phyloP scores from a whole-genome alignment of 108 stramenopile genomes.

The Cyclotella distinguenda region DNA sequence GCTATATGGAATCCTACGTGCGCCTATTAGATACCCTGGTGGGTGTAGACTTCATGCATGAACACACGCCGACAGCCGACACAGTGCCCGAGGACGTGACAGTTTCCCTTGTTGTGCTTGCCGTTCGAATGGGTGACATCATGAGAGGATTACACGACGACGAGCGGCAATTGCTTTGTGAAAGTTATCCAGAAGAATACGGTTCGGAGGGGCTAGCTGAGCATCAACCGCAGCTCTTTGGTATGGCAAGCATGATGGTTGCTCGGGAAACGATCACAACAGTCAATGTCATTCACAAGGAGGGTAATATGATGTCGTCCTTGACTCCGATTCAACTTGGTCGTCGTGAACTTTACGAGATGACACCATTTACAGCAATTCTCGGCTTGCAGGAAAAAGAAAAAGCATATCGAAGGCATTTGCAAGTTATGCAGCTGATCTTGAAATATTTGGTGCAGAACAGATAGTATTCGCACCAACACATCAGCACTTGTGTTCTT shows the following conservation, averaged over 20 bases:
- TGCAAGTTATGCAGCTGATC: constrained; percentile 67
- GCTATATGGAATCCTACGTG: too few relatives aligned
- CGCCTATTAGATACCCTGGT: too few relatives aligned
- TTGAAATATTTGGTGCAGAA: constrained; percentile 47
- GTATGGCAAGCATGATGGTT: background rate
- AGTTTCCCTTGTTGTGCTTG: too few relatives aligned
- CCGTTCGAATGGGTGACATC: too few relatives aligned
- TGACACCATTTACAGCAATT: constrained; percentile 73
- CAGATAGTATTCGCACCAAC: constrained; percentile 8
- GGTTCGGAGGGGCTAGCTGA: too few relatives aligned
- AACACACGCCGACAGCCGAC: too few relatives aligned
- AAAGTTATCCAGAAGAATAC: background rate
- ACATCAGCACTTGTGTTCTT: constrained; percentile 16
- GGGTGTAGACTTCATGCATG: too few relatives aligned
- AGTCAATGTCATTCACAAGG: background rate
- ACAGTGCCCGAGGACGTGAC: too few relatives aligned
- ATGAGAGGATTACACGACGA: background rate
- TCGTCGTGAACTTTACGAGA: constrained; percentile 77
- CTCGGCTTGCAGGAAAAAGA: constrained; percentile 75
- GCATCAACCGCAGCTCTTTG: background rate
- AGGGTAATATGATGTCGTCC: constrained; percentile 4
- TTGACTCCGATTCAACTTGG: constrained; percentile 77
- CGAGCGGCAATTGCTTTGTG: background rate
- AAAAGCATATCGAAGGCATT: constrained; percentile 53
- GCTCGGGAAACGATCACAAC: background rate